Conservation (phyloP, 257 asterid species). For the Plantago ovata region DNA sequence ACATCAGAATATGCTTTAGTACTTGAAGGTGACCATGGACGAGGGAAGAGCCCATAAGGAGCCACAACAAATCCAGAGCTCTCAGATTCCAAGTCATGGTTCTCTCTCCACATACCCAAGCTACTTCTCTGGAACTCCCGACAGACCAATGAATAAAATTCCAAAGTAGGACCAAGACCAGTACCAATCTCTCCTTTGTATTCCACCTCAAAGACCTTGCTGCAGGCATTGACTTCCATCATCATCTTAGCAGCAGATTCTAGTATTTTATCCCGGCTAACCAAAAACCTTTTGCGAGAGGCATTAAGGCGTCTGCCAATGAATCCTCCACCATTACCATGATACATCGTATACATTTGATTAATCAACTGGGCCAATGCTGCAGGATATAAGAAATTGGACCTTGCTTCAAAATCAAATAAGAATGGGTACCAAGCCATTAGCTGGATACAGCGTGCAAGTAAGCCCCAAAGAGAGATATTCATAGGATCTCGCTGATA, state of each 20-base stretch:
- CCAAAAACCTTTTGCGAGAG: constrained; percentile 69
- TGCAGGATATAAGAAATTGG: constrained; percentile 64
- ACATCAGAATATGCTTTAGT: constrained; percentile 47
- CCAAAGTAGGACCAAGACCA: constrained; percentile 96
- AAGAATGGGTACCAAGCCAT: constrained; percentile 72
- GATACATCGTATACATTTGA: constrained; percentile 33
- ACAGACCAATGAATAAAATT: constrained; percentile 82
- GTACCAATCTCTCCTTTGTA: constrained; percentile 93
- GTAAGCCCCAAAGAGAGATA: constrained; percentile 73
- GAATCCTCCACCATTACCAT: constrained; percentile 32
- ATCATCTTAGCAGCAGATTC: constrained; percentile 66
- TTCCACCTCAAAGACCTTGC: constrained; percentile 83
- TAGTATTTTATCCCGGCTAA: constrained; percentile 63
- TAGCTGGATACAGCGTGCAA: constrained; percentile 80
- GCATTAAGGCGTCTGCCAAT: constrained; percentile 29
- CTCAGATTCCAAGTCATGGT: constrained; percentile 34
- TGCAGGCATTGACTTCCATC: constrained; percentile 64
- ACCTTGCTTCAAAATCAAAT: constrained; percentile 81
- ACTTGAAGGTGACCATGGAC: constrained; percentile 67
- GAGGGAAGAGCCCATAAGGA: constrained; percentile 83
- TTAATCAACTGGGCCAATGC: constrained; percentile 48
- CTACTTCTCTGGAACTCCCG: constrained; percentile 79
- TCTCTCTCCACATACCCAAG: constrained; percentile 91
- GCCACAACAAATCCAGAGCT: constrained; percentile 30
- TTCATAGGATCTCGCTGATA: constrained; percentile 75